Percentiles rank a stretch among this genome's conserved stretches.
phyloP scores from a whole-genome alignment of 2,329 filamentous ascomycete species.

The Colletotrichum truncatum region DNA sequence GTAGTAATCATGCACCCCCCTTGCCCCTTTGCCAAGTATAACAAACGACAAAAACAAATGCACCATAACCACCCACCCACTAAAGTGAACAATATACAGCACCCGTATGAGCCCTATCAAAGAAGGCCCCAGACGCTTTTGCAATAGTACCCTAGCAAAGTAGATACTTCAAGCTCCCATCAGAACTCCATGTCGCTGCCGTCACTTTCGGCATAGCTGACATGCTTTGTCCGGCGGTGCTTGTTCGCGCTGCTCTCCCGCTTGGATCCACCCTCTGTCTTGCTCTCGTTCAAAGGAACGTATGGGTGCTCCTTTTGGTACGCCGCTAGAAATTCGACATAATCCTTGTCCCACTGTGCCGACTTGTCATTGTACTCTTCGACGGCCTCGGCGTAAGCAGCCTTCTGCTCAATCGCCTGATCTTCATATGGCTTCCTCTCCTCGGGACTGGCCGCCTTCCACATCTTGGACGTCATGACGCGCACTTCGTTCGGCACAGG shows the following conservation, averaged over 20 bases:
- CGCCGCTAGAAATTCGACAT: slow-evolving; percentile 59
- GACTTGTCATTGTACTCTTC: slow-evolving; percentile 69
- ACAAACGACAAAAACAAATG: not conserved
- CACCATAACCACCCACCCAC: not conserved
- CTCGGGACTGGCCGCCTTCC: slow-evolving; percentile 79
- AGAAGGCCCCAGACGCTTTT: too few species aligned
- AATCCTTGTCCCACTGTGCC: slow-evolving; percentile 77
- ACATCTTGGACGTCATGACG: slow-evolving; percentile 87
- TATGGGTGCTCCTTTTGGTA: slow-evolving; percentile 65
- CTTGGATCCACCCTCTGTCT: not conserved
- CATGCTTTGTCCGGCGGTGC: slow-evolving; percentile 42
- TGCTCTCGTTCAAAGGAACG: slow-evolving; percentile 39
- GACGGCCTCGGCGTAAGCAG: slow-evolving; percentile 66
- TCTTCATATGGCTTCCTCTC: slow-evolving; percentile 82
- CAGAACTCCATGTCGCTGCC: slow-evolving; percentile 38
- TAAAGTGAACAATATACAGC: too few species aligned
- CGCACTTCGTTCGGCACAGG: slow-evolving; percentile 83
- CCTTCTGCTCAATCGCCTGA: slow-evolving; percentile 76
- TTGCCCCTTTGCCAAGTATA: not conserved
- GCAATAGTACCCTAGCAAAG: not conserved
- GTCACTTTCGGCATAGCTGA: slow-evolving; percentile 48
- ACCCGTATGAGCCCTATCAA: too few species aligned
- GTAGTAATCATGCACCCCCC: not conserved
- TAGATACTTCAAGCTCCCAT: not conserved
- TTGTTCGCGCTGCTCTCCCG: slow-evolving; percentile 37